Evolutionary conservation across 2,329 filamentous ascomycete genomes (phyloP).

Genomic region (Fonsecaea monophora): DNA sequence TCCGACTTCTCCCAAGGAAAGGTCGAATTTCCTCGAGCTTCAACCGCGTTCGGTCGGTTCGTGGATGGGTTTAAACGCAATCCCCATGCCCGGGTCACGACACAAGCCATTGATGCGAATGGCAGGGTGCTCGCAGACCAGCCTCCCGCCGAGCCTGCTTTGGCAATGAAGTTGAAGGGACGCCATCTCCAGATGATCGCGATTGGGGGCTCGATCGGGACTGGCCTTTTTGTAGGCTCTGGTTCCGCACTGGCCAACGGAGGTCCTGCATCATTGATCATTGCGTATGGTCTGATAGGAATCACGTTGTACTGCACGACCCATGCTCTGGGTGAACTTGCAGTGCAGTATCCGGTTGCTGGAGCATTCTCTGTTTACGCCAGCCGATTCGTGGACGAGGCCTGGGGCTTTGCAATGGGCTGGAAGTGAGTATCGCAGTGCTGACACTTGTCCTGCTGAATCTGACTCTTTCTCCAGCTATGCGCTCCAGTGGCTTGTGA

Average conservation of each 20-base stretch:
- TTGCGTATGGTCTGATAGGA: conserved; percentile 79
- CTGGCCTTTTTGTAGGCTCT: conserved; percentile 85
- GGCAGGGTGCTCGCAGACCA: conserved; percentile 69
- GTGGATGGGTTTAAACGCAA: conserved; percentile 54
- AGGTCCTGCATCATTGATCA: conserved; percentile 76
- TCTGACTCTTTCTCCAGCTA: conserved; percentile 63
- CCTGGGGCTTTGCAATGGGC: conserved; percentile 94
- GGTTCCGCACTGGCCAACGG: conserved; percentile 72
- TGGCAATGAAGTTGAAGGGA: conserved; percentile 79
- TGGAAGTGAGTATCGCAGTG: conserved; percentile 71
- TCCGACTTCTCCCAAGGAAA: conserved; percentile 24
- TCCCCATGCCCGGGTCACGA: conserved; percentile 50
- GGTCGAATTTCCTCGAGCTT: conserved; percentile 30
- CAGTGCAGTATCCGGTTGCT: conserved; percentile 87
- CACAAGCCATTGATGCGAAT: conserved; percentile 56
- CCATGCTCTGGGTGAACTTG: conserved; percentile 88
- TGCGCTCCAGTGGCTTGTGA: conserved; percentile 83
- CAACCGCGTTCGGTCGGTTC: conserved; percentile 42
- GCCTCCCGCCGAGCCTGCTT: conserved; percentile 69
- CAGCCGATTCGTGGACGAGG: conserved; percentile 89
- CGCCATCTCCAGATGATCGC: conserved; percentile 97
- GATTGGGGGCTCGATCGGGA: conserved; percentile 79
- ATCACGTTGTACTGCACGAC: conserved; percentile 90
- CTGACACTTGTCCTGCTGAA: neutral
- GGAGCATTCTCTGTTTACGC: conserved; percentile 92